phyloP scores from a whole-genome alignment of 2,329 filamentous ascomycete species.

The Chrysoporthe cubensis region DNA sequence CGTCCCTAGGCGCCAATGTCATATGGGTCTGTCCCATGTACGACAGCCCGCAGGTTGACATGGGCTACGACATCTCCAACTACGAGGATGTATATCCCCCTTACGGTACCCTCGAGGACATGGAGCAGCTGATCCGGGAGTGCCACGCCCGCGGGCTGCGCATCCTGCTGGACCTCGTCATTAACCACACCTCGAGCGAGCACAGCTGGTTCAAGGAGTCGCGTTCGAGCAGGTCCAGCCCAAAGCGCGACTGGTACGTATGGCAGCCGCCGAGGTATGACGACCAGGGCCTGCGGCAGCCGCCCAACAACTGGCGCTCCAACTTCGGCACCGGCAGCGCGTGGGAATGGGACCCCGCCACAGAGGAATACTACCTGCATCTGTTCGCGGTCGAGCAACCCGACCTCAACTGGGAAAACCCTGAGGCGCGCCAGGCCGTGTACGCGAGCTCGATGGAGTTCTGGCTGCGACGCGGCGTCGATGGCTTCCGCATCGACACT shows the following conservation, averaged over 20 bases:
- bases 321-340: slow-evolving; percentile 42
- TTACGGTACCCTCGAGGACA: slow-evolving; percentile 70
- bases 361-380: slow-evolving; percentile 63
- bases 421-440: slow-evolving; percentile 65
- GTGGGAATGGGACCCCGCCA: slow-evolving; percentile 55
- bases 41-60: slow-evolving; percentile 63
- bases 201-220: slow-evolving; percentile 64
- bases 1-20: slow-evolving; percentile 60
- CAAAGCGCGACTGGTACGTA: slow-evolving; percentile 66
- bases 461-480: slow-evolving; percentile 71
- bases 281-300: slow-evolving; percentile 54
- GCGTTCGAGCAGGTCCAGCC: slow-evolving; percentile 52
- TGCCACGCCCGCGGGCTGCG: slow-evolving; percentile 68
- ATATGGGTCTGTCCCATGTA: slow-evolving; percentile 58
- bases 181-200: slow-evolving; percentile 69
- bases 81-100: slow-evolving; percentile 68
- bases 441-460: slow-evolving; percentile 69
- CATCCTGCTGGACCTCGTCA: slow-evolving; percentile 72
- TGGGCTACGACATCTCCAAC: slow-evolving; percentile 73
- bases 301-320: slow-evolving; percentile 63
- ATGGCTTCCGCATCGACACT: slow-evolving; percentile 62
- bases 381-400: slow-evolving; percentile 74
- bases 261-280: slow-evolving; percentile 62
- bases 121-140: slow-evolving; percentile 64
- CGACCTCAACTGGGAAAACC: slow-evolving; percentile 79